Evolutionary conservation across 805 yeast genomes (phyloP).

Genomic region (Saccharomycopsis sp.): DNA sequence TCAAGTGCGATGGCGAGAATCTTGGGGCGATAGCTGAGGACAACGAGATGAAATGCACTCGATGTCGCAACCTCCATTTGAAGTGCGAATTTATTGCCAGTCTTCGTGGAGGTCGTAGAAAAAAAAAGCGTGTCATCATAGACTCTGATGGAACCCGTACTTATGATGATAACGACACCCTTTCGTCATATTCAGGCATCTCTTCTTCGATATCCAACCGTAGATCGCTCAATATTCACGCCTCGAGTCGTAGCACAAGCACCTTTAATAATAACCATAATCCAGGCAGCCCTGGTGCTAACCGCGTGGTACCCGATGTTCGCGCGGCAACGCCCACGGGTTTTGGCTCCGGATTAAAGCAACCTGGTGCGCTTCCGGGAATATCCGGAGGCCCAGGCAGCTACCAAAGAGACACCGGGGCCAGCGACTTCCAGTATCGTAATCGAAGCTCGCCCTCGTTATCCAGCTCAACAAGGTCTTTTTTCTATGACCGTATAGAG

Average conservation of each 20-base stretch:
- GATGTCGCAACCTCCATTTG: constrained; percentile 45
- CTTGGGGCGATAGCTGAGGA: constrained; percentile 26
- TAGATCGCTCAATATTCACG: neutral
- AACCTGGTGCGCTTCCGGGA: neutral
- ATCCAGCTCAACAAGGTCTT: neutral
- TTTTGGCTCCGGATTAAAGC: neutral
- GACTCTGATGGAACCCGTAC: neutral
- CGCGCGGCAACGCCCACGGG: neutral
- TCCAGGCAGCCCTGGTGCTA: neutral
- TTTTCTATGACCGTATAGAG: neutral
- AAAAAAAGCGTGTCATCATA: constrained; percentile 15
- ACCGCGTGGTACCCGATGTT: neutral
- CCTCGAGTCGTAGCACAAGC: neutral
- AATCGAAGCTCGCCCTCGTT: neutral
- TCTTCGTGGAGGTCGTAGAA: constrained; percentile 51
- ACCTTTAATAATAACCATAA: neutral
- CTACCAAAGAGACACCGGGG: neutral
- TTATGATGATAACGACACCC: neutral
- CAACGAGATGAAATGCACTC: constrained; percentile 25
- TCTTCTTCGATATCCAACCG: neutral
- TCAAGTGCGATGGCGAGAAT: constrained; percentile 60
- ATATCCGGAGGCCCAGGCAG: neutral
- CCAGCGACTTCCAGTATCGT: neutral
- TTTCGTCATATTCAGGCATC: neutral
- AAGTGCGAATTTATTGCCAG: constrained; percentile 52